A percentile compares a stretch with the other conserved stretches of the same genome.
These are phyloP conservation scores for Musa schizocarpa DNA, from an alignment of 176 grass and related monocot genomes.

Conservation along the genomic window DNA sequence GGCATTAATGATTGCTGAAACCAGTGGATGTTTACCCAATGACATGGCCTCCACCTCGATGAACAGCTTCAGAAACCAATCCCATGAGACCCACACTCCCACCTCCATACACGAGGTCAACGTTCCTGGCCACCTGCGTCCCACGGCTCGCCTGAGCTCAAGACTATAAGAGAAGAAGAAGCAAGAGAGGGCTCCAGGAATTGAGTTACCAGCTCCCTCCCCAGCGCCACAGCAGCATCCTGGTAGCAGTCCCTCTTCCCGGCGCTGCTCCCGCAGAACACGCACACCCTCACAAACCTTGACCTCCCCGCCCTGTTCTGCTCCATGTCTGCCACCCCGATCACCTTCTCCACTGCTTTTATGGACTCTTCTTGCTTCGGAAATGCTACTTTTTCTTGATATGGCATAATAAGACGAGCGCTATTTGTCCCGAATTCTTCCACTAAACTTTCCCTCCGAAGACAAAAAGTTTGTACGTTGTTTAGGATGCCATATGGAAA, in stretches of 20 bases:
- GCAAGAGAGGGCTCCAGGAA: background rate
- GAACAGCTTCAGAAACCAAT: slow-evolving; percentile 70
- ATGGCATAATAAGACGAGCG: too few species aligned
- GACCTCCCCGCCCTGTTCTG: slow-evolving; percentile 11
- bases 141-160: background rate
- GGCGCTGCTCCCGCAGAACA: slow-evolving; percentile 69
- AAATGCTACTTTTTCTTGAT: too few species aligned
- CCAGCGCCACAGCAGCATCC: slow-evolving; percentile 78
- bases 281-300: slow-evolving; percentile 37
- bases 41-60: slow-evolving; percentile 75
- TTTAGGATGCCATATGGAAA: too few species aligned
- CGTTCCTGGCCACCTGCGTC: slow-evolving; percentile 50
- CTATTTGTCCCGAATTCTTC: too few species aligned
- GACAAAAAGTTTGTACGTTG: too few species aligned
- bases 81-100: slow-evolving; percentile 90
- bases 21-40: slow-evolving; percentile 34
- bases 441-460: too few species aligned
- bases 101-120: slow-evolving; percentile 79
- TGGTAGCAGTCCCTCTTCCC: slow-evolving; percentile 87
- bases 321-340: background rate
- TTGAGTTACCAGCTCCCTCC: slow-evolving; percentile 45
- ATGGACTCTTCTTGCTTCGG: too few species aligned
- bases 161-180: background rate
- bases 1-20: background rate
- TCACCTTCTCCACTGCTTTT: background rate